Percentiles rank a stretch among this genome's conserved stretches.
phyloP scores from a whole-genome alignment of 2,329 filamentous ascomycete species.

The Beauveria scarabaeidicola region DNA sequence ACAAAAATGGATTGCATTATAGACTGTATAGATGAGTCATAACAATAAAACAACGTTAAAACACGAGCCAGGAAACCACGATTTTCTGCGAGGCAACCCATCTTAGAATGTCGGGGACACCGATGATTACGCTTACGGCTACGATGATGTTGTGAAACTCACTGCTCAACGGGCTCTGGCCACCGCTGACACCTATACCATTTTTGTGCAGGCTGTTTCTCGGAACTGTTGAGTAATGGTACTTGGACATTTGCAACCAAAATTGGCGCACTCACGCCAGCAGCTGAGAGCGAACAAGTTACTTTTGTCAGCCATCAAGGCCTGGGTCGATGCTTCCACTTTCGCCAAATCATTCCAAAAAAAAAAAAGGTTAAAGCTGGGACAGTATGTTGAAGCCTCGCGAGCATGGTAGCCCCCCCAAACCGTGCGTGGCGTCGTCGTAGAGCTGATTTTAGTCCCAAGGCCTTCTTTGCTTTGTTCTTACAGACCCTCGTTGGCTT shows the following conservation, averaged over 20 bases:
- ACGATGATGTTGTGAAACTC: not conserved
- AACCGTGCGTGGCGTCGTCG: constrained; percentile 9
- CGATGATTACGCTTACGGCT: not conserved
- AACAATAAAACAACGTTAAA: not conserved
- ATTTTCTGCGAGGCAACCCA: not conserved
- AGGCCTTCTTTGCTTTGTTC: not conserved
- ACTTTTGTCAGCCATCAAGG: not conserved
- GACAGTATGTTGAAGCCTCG: not conserved
- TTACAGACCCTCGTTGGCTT: not conserved
- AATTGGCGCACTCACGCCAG: no score
- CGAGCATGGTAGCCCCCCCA: constrained; percentile 14
- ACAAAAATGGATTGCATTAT: not conserved
- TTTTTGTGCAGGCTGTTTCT: not conserved
- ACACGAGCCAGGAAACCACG: not conserved
- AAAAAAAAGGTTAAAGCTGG: rapidly evolving
- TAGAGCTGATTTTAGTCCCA: constrained; percentile 2
- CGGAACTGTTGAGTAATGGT: not conserved
- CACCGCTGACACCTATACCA: not conserved
- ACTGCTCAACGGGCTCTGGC: not conserved
- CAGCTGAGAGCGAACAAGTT: not conserved
- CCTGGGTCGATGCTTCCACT: not conserved
- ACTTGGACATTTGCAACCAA: no score
- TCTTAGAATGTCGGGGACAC: not conserved
- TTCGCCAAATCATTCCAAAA: not conserved
- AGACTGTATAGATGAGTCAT: not conserved